Evolutionary conservation across 164 flowering plant genomes (phyloP).

Genomic region (Hamamelis virginiana): DNA sequence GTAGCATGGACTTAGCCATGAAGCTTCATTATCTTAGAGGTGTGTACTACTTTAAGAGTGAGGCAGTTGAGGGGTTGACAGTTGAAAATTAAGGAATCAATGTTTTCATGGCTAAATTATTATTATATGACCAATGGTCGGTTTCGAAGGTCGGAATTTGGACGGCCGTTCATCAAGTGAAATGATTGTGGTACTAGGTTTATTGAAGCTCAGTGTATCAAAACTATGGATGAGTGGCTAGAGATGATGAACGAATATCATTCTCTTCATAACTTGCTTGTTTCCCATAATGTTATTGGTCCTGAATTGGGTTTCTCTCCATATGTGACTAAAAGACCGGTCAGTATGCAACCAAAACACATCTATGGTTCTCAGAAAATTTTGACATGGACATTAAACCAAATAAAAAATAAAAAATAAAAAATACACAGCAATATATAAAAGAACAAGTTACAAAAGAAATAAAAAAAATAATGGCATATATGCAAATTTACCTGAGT

Average conservation of each 20-base stretch:
- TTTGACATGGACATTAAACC: too few species aligned
- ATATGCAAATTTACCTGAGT: too few species aligned
- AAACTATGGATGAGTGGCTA: conserved; percentile 15
- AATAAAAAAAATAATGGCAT: too few species aligned
- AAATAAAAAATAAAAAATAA: too few species aligned
- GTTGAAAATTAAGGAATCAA: conserved; percentile 33
- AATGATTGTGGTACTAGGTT: conserved; percentile 15
- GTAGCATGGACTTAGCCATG: conserved; percentile 49
- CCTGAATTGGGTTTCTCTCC: conserved; percentile 37
- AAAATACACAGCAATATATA: too few species aligned
- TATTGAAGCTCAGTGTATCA: conserved; percentile 5
- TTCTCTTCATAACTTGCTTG: conserved; percentile 20
- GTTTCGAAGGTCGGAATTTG: conserved; percentile 7
- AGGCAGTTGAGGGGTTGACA: conserved; percentile 27
- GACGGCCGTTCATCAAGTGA: conserved; percentile 14
- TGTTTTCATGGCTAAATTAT: conserved; percentile 22
- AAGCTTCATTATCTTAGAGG: conserved; percentile 54
- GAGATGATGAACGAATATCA: conserved; percentile 10
- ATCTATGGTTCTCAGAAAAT: too few species aligned
- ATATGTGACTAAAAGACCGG: too few species aligned
- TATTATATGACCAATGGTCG: conserved; percentile 16
- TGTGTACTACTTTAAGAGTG: conserved; percentile 40
- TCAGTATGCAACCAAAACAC: too few species aligned
- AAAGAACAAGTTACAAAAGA: too few species aligned
- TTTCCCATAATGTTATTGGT: conserved; percentile 22